Conservation (phyloP, 805 yeast species). For the Metschnikowia peoriensis region DNA sequence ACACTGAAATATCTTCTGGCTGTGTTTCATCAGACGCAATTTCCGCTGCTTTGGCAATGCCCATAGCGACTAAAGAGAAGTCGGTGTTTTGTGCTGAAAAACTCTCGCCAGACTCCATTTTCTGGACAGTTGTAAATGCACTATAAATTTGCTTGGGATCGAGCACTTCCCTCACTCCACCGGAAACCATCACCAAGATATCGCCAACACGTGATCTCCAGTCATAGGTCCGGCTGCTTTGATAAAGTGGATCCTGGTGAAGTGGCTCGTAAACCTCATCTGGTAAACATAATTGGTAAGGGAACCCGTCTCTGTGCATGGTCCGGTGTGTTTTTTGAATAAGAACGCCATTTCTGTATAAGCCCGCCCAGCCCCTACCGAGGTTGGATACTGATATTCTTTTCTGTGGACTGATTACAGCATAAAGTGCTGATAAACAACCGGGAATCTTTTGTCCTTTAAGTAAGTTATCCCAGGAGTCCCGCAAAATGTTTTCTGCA, state of each 20-base stretch:
- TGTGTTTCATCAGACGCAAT: neutral
- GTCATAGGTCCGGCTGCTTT: neutral
- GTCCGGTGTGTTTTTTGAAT: neutral
- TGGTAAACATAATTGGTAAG: constrained; percentile 1
- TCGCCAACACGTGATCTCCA: neutral
- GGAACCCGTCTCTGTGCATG: neutral
- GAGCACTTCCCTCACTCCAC: constrained; percentile 1
- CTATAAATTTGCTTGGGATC: neutral
- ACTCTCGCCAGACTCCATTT: neutral
- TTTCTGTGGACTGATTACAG: neutral
- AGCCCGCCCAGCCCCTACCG: constrained; percentile 4
- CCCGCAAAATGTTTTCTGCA: neutral
- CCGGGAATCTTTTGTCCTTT: neutral
- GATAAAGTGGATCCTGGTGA: neutral
- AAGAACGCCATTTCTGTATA: neutral
- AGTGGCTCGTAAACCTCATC: neutral
- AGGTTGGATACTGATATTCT: neutral
- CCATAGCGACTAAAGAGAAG: constrained; percentile 1
- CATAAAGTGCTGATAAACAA: constrained; percentile 1
- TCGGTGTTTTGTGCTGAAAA: neutral
- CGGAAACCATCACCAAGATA: neutral
- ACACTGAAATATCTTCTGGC: neutral
- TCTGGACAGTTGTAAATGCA: neutral
- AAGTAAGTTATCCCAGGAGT: neutral
- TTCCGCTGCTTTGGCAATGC: constrained; percentile 2